Conservation (phyloP, 345 rosid genomes). For the Garcia nutans region DNA sequence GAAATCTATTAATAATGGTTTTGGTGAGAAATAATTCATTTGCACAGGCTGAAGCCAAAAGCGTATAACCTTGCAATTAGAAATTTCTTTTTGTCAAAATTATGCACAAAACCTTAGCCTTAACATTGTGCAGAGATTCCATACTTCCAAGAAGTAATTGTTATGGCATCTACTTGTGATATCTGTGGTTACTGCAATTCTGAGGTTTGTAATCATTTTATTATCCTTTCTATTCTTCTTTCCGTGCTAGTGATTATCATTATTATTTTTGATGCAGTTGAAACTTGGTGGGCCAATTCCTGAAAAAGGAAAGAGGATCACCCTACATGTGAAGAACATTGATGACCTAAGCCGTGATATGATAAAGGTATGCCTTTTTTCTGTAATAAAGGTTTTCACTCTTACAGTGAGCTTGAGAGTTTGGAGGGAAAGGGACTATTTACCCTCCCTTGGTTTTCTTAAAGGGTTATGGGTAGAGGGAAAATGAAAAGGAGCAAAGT, state of each 20-base stretch:
- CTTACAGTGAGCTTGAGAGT: neutral
- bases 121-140: conserved; percentile 72
- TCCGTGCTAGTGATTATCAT: conserved; percentile 12
- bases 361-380: conserved; percentile 59
- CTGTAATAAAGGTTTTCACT: neutral
- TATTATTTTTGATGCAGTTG: conserved; percentile 47
- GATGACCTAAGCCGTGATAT: conserved; percentile 85
- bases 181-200: conserved; percentile 92
- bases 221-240: conserved; percentile 2
- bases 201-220: conserved; percentile 56
- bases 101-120: conserved; percentile 11
- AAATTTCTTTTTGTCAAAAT: neutral
- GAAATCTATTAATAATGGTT: neutral
- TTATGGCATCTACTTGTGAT: conserved; percentile 93
- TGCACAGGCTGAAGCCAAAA: neutral
- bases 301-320: conserved; percentile 75
- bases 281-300: conserved; percentile 90
- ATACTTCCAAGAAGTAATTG: conserved; percentile 94
- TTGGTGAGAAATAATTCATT: neutral
- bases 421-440: neutral
- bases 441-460: neutral
- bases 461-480: neutral
- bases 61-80: neutral
- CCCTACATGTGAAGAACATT: conserved; percentile 50
- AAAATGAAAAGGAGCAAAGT: neutral